Evolutionary conservation across 495 filamentous ascomycete species (phyloP).

Genomic region (Barbatosphaeria neglecta): DNA sequence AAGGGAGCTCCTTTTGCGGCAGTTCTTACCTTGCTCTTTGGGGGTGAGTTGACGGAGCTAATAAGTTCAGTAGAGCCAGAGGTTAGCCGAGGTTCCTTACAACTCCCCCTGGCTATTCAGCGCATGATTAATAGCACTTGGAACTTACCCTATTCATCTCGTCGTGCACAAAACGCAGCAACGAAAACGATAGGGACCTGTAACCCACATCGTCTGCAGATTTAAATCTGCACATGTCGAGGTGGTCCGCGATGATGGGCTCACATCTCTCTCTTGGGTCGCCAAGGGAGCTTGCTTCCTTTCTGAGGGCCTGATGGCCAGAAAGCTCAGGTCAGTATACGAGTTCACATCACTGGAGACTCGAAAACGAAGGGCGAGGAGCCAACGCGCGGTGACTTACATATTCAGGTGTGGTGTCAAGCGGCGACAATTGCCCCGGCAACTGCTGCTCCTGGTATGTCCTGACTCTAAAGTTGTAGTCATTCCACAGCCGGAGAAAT

Average conservation of each 20-base stretch:
- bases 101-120: no score
- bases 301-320: conserved; percentile 9
- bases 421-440: conserved; percentile 5
- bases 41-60: not conserved
- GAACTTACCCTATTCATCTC: conserved; percentile 10
- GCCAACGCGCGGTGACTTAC: no score
- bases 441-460: conserved; percentile 25
- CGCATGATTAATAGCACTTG: no score
- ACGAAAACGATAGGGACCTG: conserved; percentile 7
- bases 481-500: conserved; percentile 20
- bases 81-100: not conserved
- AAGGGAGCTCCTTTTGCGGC: no score
- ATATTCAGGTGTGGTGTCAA: conserved; percentile 9
- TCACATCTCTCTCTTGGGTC: conserved; percentile 19
- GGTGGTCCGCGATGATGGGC: conserved; percentile 17
- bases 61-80: not conserved
- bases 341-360: no score
- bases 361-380: no score
- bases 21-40: not conserved
- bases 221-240: conserved; percentile 17
- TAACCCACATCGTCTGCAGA: conserved; percentile 18
- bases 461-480: conserved; percentile 25
- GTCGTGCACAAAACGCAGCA: conserved; percentile 7
- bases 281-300: conserved; percentile 19
- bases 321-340: not conserved